phyloP scores from a whole-genome alignment of 331 rosid species.

The Malus hybrid region DNA sequence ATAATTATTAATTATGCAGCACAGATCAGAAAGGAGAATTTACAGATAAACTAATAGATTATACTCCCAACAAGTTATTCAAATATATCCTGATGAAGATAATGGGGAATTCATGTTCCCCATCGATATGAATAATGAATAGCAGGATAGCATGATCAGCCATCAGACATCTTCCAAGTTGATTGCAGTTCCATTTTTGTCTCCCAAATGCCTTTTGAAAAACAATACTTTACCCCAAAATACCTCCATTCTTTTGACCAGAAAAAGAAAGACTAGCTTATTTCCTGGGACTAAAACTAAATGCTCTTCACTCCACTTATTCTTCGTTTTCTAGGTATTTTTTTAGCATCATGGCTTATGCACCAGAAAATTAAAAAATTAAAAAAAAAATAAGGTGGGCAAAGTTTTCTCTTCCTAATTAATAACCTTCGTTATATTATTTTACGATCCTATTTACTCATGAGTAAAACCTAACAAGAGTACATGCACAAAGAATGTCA shows the following conservation, averaged over 20 bases:
- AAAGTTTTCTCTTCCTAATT: not conserved
- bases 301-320: not conserved
- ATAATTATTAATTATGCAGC: not conserved
- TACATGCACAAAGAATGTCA: not conserved
- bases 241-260: conserved; percentile 37
- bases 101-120: conserved; percentile 15
- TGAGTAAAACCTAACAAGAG: not conserved
- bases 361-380: no score
- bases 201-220: conserved; percentile 23
- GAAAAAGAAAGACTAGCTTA: not conserved
- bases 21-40: not conserved
- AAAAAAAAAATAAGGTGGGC: no score
- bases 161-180: conserved; percentile 13
- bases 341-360: not conserved
- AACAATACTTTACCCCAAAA: conserved; percentile 19
- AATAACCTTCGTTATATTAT: not conserved
- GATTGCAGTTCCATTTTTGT: conserved; percentile 19
- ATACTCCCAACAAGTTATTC: not conserved
- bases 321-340: not conserved
- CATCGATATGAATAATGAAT: conserved; percentile 6
- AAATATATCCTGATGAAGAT: conserved; percentile 10
- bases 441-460: not conserved
- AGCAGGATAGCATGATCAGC: not conserved
- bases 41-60: not conserved
- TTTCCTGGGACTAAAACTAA: not conserved